Evolutionary conservation across 768 basidiomycete species (phyloP).

Genomic region (Kwoniella botswanensis): DNA sequence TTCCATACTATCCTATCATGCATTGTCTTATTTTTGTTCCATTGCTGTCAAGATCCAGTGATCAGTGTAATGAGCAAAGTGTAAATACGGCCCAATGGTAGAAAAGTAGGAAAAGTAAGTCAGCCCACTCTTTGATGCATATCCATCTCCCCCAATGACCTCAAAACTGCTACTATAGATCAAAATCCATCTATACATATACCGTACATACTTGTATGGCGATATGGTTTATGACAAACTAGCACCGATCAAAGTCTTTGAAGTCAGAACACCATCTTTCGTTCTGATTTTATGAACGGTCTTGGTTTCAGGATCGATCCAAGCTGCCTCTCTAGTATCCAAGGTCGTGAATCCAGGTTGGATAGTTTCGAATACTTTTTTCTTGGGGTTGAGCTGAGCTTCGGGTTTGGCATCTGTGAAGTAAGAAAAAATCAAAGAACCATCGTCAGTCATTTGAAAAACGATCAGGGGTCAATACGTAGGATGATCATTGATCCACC

Average conservation of each 20-base stretch:
- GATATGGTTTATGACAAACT: conserved; percentile 72
- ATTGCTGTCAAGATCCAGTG: background rate
- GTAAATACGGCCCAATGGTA: background rate
- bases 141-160: no score
- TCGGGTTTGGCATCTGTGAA: conserved; percentile 64
- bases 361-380: conserved; percentile 97
- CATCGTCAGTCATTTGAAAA: background rate
- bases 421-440: background rate
- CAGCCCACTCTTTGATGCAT: no score
- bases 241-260: conserved; percentile 83
- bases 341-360: conserved; percentile 94
- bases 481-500: background rate
- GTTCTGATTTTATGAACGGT: conserved; percentile 83
- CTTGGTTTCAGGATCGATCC: conserved; percentile 83
- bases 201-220: no score
- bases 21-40: background rate
- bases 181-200: no score
- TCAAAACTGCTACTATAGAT: no score
- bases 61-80: no score
- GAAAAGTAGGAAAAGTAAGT: no score
- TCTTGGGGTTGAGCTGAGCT: conserved; percentile 92
- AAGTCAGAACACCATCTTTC: conserved; percentile 74
- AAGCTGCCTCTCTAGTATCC: conserved; percentile 84
- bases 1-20: background rate
- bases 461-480: no score